These are phyloP conservation scores for Coemansia sp. DNA, from an alignment of 192 early-diverging fungal genomes.

Conservation along the genomic window DNA sequence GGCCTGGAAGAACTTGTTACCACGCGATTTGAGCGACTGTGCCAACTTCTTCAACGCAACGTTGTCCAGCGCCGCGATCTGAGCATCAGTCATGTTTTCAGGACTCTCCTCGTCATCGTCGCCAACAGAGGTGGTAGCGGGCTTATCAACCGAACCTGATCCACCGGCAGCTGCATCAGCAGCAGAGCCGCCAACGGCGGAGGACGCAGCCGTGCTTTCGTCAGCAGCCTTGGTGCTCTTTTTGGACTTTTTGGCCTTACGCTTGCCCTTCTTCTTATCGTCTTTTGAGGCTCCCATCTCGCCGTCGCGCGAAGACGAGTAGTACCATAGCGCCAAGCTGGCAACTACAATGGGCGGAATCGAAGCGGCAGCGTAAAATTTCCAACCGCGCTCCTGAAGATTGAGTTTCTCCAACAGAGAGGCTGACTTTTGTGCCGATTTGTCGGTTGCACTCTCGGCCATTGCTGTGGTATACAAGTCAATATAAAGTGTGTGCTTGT, in stretches of 20 bases:
- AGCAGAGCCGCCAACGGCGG: constrained; percentile 8
- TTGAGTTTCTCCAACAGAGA: constrained; percentile 49
- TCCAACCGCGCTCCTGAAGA: constrained; percentile 61
- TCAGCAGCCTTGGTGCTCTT: constrained; percentile 24
- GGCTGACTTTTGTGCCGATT: constrained; percentile 34
- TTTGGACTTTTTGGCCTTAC: constrained; percentile 37
- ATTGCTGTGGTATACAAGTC: constrained; percentile 12
- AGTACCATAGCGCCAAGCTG: constrained; percentile 69
- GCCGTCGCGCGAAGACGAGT: constrained; percentile 41
- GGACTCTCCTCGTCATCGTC: constrained; percentile 45
- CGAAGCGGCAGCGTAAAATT: constrained; percentile 68
- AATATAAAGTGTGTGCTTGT: not conserved
- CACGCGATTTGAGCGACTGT: constrained; percentile 76
- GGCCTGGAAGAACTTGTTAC: constrained; percentile 84
- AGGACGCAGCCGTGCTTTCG: constrained; percentile 15
- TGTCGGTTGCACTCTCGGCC: constrained; percentile 32
- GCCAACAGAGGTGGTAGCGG: constrained; percentile 25
- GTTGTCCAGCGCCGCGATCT: constrained; percentile 56
- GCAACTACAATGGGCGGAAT: constrained; percentile 62
- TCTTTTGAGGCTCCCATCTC: constrained; percentile 24
- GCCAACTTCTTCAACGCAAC: constrained; percentile 63
- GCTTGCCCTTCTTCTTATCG: constrained; percentile 41
- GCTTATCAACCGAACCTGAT: constrained; percentile 7
- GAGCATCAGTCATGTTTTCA: constrained; percentile 53
- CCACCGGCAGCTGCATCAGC: constrained; percentile 6